Percentiles rank a stretch among this genome's conserved stretches.
phyloP scores from a whole-genome alignment of 306 rosid species.

The Corylus americana region DNA sequence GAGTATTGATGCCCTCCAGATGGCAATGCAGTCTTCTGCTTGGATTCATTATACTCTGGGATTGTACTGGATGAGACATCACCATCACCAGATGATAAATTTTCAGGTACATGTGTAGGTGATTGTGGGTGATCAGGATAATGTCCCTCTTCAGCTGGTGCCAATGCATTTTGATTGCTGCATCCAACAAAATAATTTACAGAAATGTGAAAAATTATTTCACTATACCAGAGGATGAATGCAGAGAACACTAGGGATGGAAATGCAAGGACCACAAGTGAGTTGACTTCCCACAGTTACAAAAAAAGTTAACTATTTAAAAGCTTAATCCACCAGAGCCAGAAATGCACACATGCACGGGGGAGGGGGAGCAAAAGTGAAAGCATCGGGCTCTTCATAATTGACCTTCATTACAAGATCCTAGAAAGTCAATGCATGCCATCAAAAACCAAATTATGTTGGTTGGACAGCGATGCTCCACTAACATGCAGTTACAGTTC shows the following conservation, averaged over 20 bases:
- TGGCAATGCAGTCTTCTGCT: slow-evolving; percentile 65
- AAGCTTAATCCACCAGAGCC: background rate
- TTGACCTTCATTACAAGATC: background rate
- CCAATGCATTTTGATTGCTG: slow-evolving; percentile 58
- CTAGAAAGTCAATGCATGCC: background rate
- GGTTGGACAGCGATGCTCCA: background rate
- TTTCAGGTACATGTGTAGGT: slow-evolving; percentile 53
- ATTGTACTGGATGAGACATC: slow-evolving; percentile 69
- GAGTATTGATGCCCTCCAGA: slow-evolving; percentile 77
- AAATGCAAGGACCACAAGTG: slow-evolving; percentile 12
- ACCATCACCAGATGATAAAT: slow-evolving; percentile 58
- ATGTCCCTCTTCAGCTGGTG: slow-evolving; percentile 59
- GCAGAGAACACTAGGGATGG: slow-evolving; percentile 8
- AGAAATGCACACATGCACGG: background rate
- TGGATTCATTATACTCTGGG: slow-evolving; percentile 60
- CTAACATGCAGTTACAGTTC: slow-evolving; percentile 6
- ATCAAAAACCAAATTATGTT: background rate
- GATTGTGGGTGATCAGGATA: slow-evolving; percentile 67
- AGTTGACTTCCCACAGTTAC: slow-evolving; percentile 16
- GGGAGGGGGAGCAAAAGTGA: too few species aligned
- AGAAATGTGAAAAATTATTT: slow-evolving; percentile 16
- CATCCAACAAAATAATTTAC: slow-evolving; percentile 10
- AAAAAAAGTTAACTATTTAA: background rate
- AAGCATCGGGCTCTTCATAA: background rate
- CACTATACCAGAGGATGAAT: slow-evolving; percentile 4